Conservation (phyloP, 345 rosid species). For the Theobroma cacao region DNA sequence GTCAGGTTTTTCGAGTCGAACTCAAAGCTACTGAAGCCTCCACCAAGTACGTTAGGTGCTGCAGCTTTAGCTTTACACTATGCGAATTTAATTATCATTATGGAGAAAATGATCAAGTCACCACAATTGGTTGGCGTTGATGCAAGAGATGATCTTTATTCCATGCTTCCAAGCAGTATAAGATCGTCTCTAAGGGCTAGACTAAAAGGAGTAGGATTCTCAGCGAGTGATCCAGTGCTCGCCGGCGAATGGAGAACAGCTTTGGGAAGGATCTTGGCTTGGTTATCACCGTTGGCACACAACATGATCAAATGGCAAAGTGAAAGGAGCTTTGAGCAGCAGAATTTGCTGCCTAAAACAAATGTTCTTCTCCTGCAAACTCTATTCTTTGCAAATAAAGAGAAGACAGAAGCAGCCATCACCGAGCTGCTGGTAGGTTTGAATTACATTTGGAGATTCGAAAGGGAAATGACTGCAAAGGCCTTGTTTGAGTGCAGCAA, state of each 20-base stretch:
- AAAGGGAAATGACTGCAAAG: slow-evolving; percentile 92
- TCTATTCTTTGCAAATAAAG: slow-evolving; percentile 68
- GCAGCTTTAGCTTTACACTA: slow-evolving; percentile 80
- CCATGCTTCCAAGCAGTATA: slow-evolving; percentile 81
- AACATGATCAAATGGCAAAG: slow-evolving; percentile 98
- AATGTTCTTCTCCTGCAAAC: slow-evolving; percentile 81
- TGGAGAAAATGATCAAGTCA: slow-evolving; percentile 92
- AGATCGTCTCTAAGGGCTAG: slow-evolving; percentile 57
- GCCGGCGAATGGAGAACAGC: slow-evolving; percentile 92
- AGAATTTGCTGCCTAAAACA: slow-evolving; percentile 40
- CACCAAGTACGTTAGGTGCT: slow-evolving; percentile 70
- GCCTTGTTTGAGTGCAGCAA: slow-evolving; percentile 66
- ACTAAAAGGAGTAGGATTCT: slow-evolving; percentile 71
- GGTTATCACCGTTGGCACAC: slow-evolving; percentile 92
- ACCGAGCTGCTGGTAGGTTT: slow-evolving; percentile 91
- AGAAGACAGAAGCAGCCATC: slow-evolving; percentile 90
- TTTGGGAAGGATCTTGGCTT: slow-evolving; percentile 63
- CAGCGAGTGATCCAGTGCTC: slow-evolving; percentile 67
- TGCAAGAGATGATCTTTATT: slow-evolving; percentile 84
- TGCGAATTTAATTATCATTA: slow-evolving; percentile 74
- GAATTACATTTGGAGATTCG: slow-evolving; percentile 95
- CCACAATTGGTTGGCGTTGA: slow-evolving; percentile 90
- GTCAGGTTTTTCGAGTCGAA: slow-evolving; percentile 58
- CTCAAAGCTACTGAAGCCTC: slow-evolving; percentile 63
- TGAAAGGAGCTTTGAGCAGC: slow-evolving; percentile 93